phyloP scores from a whole-genome alignment of 306 rosid species.

The Gastrolobium villosum region DNA sequence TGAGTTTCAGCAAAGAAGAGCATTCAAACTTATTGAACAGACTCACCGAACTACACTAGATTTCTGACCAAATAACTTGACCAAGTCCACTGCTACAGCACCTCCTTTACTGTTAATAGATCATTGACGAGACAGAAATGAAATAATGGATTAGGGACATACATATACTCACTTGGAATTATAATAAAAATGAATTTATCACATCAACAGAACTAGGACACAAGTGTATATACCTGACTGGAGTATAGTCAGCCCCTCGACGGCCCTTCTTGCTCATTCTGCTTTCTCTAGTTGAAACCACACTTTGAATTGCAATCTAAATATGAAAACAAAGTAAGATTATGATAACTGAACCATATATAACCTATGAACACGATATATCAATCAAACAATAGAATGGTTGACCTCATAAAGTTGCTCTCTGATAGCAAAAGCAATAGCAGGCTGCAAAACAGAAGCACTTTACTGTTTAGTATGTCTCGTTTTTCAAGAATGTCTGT shows the following conservation, averaged over 20 bases:
- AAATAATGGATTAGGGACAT: constrained; percentile 27
- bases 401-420: constrained; percentile 89
- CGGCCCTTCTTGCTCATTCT: constrained; percentile 94
- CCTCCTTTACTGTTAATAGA: constrained; percentile 74
- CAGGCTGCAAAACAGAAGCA: constrained; percentile 72
- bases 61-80: constrained; percentile 88
- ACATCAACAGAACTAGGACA: constrained; percentile 5
- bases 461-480: constrained; percentile 35
- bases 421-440: constrained; percentile 88
- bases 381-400: constrained; percentile 35
- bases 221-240: constrained; percentile 63
- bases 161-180: neutral
- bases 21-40: constrained; percentile 13
- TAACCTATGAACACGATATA: constrained; percentile 13
- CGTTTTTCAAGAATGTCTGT: constrained; percentile 23
- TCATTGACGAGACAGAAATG: constrained; percentile 20
- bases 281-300: constrained; percentile 91
- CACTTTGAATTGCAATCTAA: constrained; percentile 89
- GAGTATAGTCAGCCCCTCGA: constrained; percentile 73
- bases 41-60: constrained; percentile 90
- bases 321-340: constrained; percentile 34
- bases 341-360: constrained; percentile 2
- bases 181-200: constrained; percentile 12
- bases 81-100: constrained; percentile 80
- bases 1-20: constrained; percentile 29